Evolutionary conservation across 805 yeast species (phyloP), one percentile per base, ranked within the genome.

Genomic region (Candida germanica): DNA sequence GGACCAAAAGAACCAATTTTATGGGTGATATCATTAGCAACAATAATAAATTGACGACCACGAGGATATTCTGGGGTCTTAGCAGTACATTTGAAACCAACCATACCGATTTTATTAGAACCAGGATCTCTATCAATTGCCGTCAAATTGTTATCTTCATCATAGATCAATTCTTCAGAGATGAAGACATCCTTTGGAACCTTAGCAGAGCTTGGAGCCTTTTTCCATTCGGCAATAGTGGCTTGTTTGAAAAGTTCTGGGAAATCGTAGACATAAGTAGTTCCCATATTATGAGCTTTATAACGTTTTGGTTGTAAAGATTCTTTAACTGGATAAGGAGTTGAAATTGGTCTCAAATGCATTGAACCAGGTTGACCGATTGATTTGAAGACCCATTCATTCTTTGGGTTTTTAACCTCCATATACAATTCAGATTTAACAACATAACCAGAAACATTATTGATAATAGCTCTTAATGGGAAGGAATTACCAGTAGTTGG

Each of bases 1-100:
- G 98, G 98, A 53, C 98, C 98, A 54, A 93, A 93, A 0, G 98
- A 94, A 64, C 99, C 99, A 65, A 93, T 91, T 79, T 88, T 89
- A 74, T 74, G 93, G 28, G 98, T 93, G 56, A 93, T 93, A 62
- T 93, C 99, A 57, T 93, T 93, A 31, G 99, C 98, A 58, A 93
- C 85, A 52, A 93, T 76, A 44, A 91, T 76, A 55, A 93, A 79
- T 64, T 84, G 85, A 70, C 99, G 89, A 40, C 99, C 99, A 50
- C 83, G 76, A 48, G 99, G 98, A 62, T 86, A 89, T 61, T 91
- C 98, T 4, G 96, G 96, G 26, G 98, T 94, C 69, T 88, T 87
- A 15, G 87, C 95, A 30, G 80, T 77, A 33, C 87, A 75, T 63
- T 83, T 75, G 80, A 95, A 93, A 35, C 95, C 98, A 53, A 93